Evolutionary conservation across 495 filamentous ascomycete genomes (phyloP), one percentile per base, ranked within the genome.

Genomic region (Sabuloglossum arenarium): DNA sequence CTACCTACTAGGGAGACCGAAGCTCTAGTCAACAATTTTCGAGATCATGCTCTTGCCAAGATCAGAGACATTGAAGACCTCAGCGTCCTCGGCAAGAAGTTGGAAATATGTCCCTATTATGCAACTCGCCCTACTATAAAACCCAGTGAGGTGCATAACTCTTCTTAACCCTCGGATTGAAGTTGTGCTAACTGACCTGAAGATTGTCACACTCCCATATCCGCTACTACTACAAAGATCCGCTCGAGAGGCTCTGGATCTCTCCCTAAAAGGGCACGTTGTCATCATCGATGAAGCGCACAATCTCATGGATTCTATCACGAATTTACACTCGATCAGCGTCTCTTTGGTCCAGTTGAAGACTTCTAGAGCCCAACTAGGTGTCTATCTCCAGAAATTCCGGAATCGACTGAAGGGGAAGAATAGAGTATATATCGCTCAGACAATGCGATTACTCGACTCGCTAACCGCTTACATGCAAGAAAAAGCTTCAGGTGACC

Each of bases 251-350:
- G 87, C 91, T 4, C 75, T 98, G 3, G 79, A 80, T 31, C 75
- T 98, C 23, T 91, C 85, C 29, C 67, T 98, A 10, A 88, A 89
- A 61, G 82, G 79, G 6, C 89, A 95, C 65, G 74, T 97, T 1
- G 77, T 98, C 24, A 84, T 98, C 45, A 86, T 98, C 59, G 91
- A 98, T 62, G 91, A 98, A 70, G 91, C 93, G 0, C 91, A 98
- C 64, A 98, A 98, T 65, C 76, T 98, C 30, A 96, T 96, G 80
- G 88, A 95, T 66, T 85, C 90, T 1, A 88, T 98, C 46, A 76
- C 86, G 0, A 82, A 79, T 24, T 90, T 95, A 53, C 79, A 97
- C 63, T 93, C 91, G 0, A 77, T 86, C 4, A 77, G 81, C 39
- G 75, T 97, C 27, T 78, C 80, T 10, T 71, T 90, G 5, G 65